Evolutionary conservation across 2,329 filamentous ascomycete species (phyloP).

Genomic region (Verticillium longisporum): DNA sequence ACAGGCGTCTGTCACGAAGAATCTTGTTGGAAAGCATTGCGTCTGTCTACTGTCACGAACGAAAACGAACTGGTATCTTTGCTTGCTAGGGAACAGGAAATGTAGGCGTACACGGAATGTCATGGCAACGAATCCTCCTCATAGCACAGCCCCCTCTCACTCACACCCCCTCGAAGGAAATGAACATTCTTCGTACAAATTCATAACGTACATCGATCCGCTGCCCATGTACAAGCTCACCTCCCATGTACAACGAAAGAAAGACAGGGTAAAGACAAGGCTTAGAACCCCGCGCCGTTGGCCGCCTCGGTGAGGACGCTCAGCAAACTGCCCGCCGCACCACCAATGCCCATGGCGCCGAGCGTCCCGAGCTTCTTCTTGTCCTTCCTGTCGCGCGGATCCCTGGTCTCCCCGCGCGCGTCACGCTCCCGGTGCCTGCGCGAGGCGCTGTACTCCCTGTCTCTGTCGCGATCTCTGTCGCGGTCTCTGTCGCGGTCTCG

Average conservation of each 20-base stretch:
- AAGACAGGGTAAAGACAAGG: not conserved
- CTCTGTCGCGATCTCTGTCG: conserved; percentile 23
- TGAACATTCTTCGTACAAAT: not conserved
- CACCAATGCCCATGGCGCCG: conserved; percentile 52
- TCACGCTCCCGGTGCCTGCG: conserved; percentile 28
- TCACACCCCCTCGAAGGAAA: not conserved
- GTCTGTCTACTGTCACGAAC: too few relatives aligned
- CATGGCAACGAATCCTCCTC: not conserved
- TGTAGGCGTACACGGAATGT: not conserved
- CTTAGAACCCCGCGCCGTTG: conserved; percentile 10
- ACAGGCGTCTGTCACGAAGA: not conserved
- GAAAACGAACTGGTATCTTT: not conserved
- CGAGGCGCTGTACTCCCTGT: conserved; percentile 24
- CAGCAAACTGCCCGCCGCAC: conserved; percentile 51
- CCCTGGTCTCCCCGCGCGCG: conserved; percentile 14
- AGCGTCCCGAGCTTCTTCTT: conserved; percentile 44
- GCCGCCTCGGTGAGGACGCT: conserved; percentile 53
- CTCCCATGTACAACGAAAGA: too few relatives aligned
- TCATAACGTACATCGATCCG: not conserved
- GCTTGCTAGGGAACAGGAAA: not conserved
- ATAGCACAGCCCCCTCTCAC: not conserved
- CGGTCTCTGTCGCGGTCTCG: conserved; percentile 20
- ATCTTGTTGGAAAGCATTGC: not conserved
- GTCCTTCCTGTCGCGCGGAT: conserved; percentile 25
- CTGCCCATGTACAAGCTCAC: not conserved